phyloP scores from a whole-genome alignment of 345 rosid genomes.

The Eucalyptus marginata region DNA sequence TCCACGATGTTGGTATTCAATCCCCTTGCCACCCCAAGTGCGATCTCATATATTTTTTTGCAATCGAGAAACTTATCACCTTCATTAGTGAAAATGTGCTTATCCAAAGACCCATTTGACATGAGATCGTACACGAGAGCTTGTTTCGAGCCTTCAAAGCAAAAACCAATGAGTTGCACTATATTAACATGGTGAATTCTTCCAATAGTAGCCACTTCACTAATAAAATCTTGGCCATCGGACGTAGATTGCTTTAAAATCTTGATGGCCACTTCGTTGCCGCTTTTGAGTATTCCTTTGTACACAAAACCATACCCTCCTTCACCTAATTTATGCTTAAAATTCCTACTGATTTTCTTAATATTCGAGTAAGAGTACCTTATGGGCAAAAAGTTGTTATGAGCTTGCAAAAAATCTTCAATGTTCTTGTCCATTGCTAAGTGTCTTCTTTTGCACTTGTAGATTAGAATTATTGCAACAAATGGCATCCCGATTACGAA shows the following conservation, averaged over 20 bases:
- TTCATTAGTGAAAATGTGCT: background rate
- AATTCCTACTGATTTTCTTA: no score
- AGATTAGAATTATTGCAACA: no score
- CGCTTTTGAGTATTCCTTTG: background rate
- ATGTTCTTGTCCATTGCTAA: no score
- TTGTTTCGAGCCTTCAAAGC: background rate
- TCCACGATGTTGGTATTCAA: rapidly evolving
- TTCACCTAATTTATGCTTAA: background rate
- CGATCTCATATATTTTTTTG: background rate
- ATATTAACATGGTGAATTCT: background rate
- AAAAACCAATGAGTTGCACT: background rate
- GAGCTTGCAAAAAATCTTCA: no score
- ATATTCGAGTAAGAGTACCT: no score
- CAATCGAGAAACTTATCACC: background rate
- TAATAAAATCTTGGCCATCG: background rate
- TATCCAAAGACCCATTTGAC: background rate
- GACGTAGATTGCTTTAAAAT: no score
- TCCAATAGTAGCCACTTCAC: background rate
- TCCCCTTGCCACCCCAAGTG: rapidly evolving
- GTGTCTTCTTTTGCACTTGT: no score
- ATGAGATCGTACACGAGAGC: background rate
- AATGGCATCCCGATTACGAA: no score
- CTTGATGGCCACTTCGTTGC: background rate
- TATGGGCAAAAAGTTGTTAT: no score
- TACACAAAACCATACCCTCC: background rate